Conservation (phyloP, 768 basidiomycete species). For the Rhizopogon rudus region DNA sequence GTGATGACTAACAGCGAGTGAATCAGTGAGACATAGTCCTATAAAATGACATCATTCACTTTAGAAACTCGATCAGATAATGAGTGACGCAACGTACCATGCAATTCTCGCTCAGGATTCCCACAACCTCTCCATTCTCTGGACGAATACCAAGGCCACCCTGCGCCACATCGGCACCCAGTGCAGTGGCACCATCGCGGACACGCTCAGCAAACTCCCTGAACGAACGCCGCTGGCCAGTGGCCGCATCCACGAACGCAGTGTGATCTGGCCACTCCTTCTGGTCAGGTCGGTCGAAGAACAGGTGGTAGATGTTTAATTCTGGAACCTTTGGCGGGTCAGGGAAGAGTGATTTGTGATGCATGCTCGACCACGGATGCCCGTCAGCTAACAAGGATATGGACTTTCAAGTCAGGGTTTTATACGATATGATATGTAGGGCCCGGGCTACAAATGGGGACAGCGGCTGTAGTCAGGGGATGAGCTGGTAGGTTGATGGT, state of each 20-base stretch:
- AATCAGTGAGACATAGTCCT: no score
- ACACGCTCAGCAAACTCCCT: conserved; percentile 42
- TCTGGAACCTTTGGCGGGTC: conserved; percentile 40
- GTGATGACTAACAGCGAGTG: no score
- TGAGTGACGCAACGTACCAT: no score
- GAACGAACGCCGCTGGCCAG: conserved; percentile 37
- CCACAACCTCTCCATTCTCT: no score
- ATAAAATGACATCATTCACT: no score
- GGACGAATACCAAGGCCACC: no score
- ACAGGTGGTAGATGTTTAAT: conserved; percentile 42
- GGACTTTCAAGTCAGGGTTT: background rate
- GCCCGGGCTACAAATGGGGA: background rate
- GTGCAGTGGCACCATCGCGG: conserved; percentile 43
- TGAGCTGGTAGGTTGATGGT: no score
- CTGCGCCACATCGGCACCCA: conserved; percentile 35
- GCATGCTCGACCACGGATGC: conserved; percentile 27
- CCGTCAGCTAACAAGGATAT: background rate
- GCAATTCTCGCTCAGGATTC: no score
- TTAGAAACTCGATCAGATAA: no score
- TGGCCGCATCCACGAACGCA: conserved; percentile 46
- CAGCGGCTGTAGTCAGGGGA: no score
- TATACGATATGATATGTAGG: background rate
- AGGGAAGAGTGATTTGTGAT: conserved; percentile 47
- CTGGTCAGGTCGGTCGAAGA: conserved; percentile 48
- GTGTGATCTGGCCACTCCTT: conserved; percentile 45